These are phyloP conservation scores for Oryza australiensis DNA, from an alignment of 176 grass and related monocot genomes.

Conservation along the genomic window DNA sequence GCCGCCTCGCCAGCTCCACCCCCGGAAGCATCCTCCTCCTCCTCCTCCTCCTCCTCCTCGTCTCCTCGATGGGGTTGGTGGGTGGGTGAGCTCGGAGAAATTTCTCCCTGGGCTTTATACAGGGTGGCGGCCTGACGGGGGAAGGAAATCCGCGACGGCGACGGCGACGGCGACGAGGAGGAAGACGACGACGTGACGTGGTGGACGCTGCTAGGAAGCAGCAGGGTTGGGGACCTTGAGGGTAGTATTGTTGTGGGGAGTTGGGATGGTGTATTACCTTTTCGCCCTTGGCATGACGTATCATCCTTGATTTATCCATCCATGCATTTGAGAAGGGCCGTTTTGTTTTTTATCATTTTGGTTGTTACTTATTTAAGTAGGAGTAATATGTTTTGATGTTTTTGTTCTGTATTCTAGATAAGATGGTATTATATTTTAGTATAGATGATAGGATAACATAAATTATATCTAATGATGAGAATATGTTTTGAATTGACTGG, in stretches of 20 bases:
- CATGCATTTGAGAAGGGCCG: too few relatives aligned
- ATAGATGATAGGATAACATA: background rate
- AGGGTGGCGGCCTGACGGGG: background rate
- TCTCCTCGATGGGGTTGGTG: background rate
- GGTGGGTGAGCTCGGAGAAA: background rate
- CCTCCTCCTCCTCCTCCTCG: background rate
- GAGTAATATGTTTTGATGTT: too few relatives aligned
- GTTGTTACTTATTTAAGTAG: too few relatives aligned
- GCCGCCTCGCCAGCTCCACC: conserved; percentile 75
- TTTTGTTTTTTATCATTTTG: too few relatives aligned
- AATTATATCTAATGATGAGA: background rate
- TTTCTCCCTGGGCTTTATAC: background rate
- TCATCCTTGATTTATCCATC: too few relatives aligned
- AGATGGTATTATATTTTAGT: too few relatives aligned
- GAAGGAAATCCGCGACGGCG: background rate
- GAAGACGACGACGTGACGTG: background rate
- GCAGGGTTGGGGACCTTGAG: background rate
- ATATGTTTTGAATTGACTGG: too few relatives aligned
- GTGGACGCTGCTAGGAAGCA: background rate
- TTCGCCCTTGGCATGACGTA: background rate
- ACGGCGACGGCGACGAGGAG: background rate
- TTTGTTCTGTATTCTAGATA: too few relatives aligned
- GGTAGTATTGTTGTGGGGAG: too few relatives aligned
- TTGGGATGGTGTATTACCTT: background rate
- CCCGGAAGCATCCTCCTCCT: conserved; percentile 63